Evolutionary conservation across 495 filamentous ascomycete species (phyloP).

Genomic region (Penicillium bovifimosum): DNA sequence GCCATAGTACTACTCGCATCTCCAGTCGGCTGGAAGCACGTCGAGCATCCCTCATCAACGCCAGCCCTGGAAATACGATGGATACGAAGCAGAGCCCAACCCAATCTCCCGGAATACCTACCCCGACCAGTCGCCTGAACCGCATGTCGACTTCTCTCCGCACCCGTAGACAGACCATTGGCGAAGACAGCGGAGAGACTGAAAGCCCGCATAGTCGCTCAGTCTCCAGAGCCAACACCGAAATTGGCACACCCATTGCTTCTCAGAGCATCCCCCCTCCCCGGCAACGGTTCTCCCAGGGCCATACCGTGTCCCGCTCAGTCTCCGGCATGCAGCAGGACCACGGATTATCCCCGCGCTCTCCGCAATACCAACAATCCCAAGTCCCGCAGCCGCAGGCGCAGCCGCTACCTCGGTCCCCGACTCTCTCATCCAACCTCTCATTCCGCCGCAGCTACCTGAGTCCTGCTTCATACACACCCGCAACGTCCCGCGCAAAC

Average conservation of each 20-base stretch:
- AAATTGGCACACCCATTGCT: slow-evolving; percentile 29
- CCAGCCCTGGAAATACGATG: slow-evolving; percentile 19
- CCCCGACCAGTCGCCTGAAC: slow-evolving; percentile 32
- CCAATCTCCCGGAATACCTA: slow-evolving; percentile 27
- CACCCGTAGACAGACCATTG: slow-evolving; percentile 27
- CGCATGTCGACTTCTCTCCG: slow-evolving; percentile 38
- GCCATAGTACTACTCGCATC: slow-evolving; percentile 54
- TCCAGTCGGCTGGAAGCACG: slow-evolving; percentile 69
- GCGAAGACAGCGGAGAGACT: slow-evolving; percentile 29
- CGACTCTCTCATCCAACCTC: slow-evolving; percentile 33
- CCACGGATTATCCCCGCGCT: slow-evolving; percentile 19
- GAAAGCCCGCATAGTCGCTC: slow-evolving; percentile 26
- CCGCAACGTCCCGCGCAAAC: slow-evolving; percentile 38
- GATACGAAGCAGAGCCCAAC: slow-evolving; percentile 21
- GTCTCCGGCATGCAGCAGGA: slow-evolving; percentile 21
- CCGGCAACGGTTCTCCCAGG: slow-evolving; percentile 38
- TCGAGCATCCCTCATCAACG: slow-evolving; percentile 55
- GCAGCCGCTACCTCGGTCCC: slow-evolving; percentile 34
- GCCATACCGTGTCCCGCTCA: slow-evolving; percentile 34
- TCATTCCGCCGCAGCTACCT: slow-evolving; percentile 42
- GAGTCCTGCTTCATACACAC: slow-evolving; percentile 32
- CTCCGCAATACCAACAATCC: slow-evolving; percentile 18
- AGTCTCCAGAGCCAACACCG: slow-evolving; percentile 37
- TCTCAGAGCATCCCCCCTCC: slow-evolving; percentile 23
- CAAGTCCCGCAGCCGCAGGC: slow-evolving; percentile 21